phyloP scores from a whole-genome alignment of 2,329 filamentous ascomycete genomes.

The Lecanicillium sp. region DNA sequence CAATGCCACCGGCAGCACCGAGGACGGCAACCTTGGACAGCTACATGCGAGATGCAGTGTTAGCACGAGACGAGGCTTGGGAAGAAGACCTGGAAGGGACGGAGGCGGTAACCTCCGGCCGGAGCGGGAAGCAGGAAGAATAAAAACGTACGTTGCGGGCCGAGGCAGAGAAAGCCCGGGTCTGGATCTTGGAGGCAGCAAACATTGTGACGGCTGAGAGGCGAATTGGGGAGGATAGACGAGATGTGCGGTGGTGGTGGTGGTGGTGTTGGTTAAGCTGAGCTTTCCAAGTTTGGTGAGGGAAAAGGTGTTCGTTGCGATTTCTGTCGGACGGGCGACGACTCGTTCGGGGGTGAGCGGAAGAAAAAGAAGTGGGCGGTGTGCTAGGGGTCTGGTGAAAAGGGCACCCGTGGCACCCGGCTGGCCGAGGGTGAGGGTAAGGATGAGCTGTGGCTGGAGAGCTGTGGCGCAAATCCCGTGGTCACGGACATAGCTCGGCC shows the following conservation, averaged over 20 bases:
- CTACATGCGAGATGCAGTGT: constrained; percentile 37
- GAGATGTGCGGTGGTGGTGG: too few species aligned
- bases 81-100: constrained; percentile 9
- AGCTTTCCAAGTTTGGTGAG: constrained; percentile 5
- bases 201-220: constrained; percentile 52
- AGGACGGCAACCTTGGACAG: constrained; percentile 96
- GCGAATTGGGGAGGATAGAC: constrained; percentile 12
- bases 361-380: not conserved
- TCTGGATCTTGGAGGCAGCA: constrained; percentile 60
- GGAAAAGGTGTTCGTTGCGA: constrained; percentile 7
- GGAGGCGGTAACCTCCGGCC: constrained; percentile 1
- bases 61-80: constrained; percentile 9
- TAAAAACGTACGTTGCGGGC: constrained; percentile 59
- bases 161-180: constrained; percentile 74
- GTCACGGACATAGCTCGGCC: too few species aligned
- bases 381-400: not conserved
- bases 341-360: not conserved
- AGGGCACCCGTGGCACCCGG: constrained; percentile 4
- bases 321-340: constrained; percentile 5
- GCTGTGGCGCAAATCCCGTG: too few species aligned
- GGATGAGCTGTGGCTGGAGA: not conserved
- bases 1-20: constrained; percentile 95
- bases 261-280: constrained; percentile 10
- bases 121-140: constrained; percentile 6
- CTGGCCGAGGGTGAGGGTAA: not conserved